Base-by-base conservation (phyloP, 2,329 filamentous ascomycete species). In the Colletotrichum gloeosporioides region DNA sequence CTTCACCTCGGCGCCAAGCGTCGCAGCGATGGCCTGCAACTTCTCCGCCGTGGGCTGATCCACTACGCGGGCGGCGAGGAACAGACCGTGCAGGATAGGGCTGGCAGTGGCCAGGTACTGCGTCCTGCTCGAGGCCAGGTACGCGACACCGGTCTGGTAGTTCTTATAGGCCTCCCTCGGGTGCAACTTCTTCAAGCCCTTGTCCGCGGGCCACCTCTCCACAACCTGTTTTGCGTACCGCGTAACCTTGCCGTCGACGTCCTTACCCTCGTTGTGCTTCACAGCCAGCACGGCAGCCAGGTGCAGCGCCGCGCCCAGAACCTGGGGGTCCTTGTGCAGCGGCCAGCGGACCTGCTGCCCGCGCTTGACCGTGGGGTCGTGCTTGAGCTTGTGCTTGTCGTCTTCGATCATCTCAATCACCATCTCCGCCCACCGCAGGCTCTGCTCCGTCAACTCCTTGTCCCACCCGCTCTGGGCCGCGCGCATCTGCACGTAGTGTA, bases 371-470 rank as follows among this genome's bases (percentile, higher is more conserved):
- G 13, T 39, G 16, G 57, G 59, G 68, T 70, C 27, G 12, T 36
- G 34, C 57, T 34, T 53, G 39, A 77, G 73, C 63, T 68, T 66
- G 81, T 90, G 89, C 27, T 81, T 82, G 16, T 85, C 81, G 31
- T 87, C 83, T 78, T 90, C 84, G 59, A 91, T 81, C 76, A 91
- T 80, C 62, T 91, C 89, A 71, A 91, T 77, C 18, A 92, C 82
- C 74, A 87, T 81, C 75, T 89, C 85, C 9, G 85, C 84, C 86
- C 87, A 88, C 75, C 81, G 84, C 69, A 89, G 82, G 3, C 89
- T 87, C 81, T 87, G 82, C 55, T 81, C 80, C 16, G 87, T 87
- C 80, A 84, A 79, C 16, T 76, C 78, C 72, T 81, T 78, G 53
- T 82, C 79, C 82, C 83, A 87, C 25, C 77, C 81, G 77, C 80